A percentile compares a stretch with the other conserved stretches of the same genome.
These are phyloP conservation scores for Cladophialophora exuberans DNA, from an alignment of 2,329 filamentous ascomycete species.

Conservation along the genomic window DNA sequence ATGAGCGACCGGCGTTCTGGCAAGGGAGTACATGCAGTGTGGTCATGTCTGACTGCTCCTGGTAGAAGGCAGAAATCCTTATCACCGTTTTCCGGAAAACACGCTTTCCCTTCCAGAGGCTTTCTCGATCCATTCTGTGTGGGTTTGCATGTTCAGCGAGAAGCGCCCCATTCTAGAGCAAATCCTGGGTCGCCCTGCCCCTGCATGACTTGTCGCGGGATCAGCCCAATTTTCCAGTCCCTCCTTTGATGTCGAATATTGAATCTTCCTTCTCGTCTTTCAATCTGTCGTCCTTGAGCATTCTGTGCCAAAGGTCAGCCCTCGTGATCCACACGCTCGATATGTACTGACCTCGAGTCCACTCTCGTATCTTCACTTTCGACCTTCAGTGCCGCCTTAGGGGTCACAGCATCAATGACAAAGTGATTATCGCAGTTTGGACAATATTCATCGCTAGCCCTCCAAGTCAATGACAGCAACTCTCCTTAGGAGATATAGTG, in stretches of 20 bases:
- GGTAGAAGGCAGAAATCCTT: too few relatives aligned
- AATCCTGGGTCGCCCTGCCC: background rate
- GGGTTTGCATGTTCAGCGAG: background rate
- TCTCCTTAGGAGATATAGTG: too few relatives aligned
- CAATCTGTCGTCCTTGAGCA: constrained; percentile 89
- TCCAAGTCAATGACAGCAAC: background rate
- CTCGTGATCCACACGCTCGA: background rate
- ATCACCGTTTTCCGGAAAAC: too few relatives aligned
- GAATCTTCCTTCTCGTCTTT: constrained; percentile 62
- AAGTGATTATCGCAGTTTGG: constrained; percentile 99
- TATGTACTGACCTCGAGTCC: constrained; percentile 63
- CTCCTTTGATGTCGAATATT: constrained; percentile 76
- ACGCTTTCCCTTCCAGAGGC: too few relatives aligned
- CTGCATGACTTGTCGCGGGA: background rate
- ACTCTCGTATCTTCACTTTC: constrained; percentile 89
- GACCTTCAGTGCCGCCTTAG: constrained; percentile 79
- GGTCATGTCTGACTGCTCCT: constrained; percentile 19
- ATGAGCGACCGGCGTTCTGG: constrained; percentile 33
- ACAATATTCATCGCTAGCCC: constrained; percentile 85
- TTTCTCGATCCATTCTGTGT: background rate
- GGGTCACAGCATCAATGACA: constrained; percentile 83
- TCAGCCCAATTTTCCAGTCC: constrained; percentile 75
- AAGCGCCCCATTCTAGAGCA: background rate
- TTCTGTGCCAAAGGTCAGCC: constrained; percentile 49
- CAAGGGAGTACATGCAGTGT: too few relatives aligned